Percentiles rank a stretch among this genome's conserved stretches.
Conservation (phyloP, 805 yeast genomes). For the Ogataea nonfermentans region DNA sequence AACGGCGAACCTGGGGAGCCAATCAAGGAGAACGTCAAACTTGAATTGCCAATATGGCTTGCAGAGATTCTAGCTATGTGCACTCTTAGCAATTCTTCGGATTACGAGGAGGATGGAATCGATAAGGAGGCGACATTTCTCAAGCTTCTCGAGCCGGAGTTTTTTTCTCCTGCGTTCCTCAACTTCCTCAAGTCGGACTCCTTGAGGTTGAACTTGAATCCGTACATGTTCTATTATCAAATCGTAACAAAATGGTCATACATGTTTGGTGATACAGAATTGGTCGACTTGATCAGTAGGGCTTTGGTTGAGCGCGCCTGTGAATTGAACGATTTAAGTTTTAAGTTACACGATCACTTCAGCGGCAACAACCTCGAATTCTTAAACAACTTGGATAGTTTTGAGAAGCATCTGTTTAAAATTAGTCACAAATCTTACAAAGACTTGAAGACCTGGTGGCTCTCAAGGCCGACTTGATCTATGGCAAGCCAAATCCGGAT, state of each 20-base stretch:
- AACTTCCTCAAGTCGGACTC: conserved; percentile 77
- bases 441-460: conserved; percentile 30
- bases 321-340: conserved; percentile 66
- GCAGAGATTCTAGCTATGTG: conserved; percentile 71
- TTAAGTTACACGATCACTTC: conserved; percentile 37
- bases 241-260: conserved; percentile 76
- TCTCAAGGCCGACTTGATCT: conserved; percentile 2
- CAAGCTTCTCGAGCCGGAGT: conserved; percentile 68
- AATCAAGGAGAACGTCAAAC: conserved; percentile 54
- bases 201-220: conserved; percentile 24
- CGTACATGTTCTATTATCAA: conserved; percentile 48
- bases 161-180: conserved; percentile 59
- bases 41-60: conserved; percentile 87
- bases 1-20: conserved; percentile 73
- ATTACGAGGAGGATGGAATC: conserved; percentile 34
- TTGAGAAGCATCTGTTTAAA: conserved; percentile 62
- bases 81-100: conserved; percentile 28
- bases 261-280: conserved; percentile 63
- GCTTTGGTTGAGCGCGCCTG: conserved; percentile 66
- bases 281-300: conserved; percentile 44
- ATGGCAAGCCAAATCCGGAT: not conserved
- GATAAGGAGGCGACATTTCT: conserved; percentile 50
- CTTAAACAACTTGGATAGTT: conserved; percentile 68
- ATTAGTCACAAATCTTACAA: conserved; percentile 43
- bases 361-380: conserved; percentile 41